Evolutionary conservation across 805 yeast genomes (phyloP).

Genomic region (Lipomyces mesembrius): DNA sequence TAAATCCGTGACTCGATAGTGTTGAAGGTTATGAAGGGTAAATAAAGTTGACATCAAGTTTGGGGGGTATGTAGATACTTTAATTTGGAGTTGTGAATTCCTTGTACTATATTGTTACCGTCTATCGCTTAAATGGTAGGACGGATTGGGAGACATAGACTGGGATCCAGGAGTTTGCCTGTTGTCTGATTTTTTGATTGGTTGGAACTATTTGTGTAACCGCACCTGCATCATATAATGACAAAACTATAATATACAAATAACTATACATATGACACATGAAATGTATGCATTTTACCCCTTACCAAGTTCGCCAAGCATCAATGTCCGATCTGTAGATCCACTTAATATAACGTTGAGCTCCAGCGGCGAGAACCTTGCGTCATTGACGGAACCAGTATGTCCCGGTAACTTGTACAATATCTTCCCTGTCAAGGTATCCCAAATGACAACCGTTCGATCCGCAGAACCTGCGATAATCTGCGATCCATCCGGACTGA

Average conservation of each 20-base stretch:
- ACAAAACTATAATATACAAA: not conserved
- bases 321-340: constrained; percentile 37
- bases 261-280: not conserved
- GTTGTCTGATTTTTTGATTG: not conserved
- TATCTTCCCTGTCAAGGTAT: constrained; percentile 55
- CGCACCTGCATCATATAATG: not conserved
- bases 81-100: not conserved
- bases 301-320: constrained; percentile 38
- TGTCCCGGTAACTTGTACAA: constrained; percentile 63
- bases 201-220: not conserved
- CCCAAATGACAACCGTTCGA: constrained; percentile 64
- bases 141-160: not conserved
- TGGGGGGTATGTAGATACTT: not conserved
- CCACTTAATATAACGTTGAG: constrained; percentile 42
- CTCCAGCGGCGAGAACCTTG: constrained; percentile 56
- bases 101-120: constrained; percentile 1
- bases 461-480: constrained; percentile 68
- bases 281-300: not conserved
- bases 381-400: constrained; percentile 62
- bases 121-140: not conserved
- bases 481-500: constrained; percentile 49
- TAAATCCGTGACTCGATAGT: constrained; percentile 13
- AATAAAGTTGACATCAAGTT: not conserved
- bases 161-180: not conserved
- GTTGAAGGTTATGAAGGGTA: not conserved